Conservation (phyloP, 768 basidiomycete genomes). For the Sporobolomyces phaffii region DNA sequence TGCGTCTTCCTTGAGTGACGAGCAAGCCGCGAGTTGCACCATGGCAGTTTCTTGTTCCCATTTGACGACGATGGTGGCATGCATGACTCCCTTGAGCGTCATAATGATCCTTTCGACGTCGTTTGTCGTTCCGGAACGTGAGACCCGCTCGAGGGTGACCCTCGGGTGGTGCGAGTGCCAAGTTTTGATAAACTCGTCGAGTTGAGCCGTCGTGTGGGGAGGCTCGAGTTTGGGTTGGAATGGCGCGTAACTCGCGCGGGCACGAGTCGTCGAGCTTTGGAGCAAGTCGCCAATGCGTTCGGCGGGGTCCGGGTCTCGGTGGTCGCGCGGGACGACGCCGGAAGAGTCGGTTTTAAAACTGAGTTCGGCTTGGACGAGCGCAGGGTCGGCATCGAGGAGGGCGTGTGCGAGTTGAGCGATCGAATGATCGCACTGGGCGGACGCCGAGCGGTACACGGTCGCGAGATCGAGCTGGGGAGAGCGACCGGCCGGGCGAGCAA, state of each 20-base stretch:
- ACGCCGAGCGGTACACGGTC: conserved; percentile 12
- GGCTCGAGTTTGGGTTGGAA: not conserved
- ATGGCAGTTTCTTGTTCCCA: not conserved
- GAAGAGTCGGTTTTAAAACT: not conserved
- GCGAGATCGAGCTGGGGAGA: not conserved
- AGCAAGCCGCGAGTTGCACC: conserved; percentile 2
- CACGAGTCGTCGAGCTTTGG: not conserved
- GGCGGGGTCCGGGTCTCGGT: not conserved
- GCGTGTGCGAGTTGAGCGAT: not conserved
- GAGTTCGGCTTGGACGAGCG: not conserved
- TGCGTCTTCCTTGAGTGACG: conserved; percentile 9
- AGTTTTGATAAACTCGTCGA: not conserved
- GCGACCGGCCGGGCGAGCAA: not conserved
- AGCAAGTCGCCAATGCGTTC: not conserved
- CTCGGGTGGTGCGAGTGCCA: conserved; percentile 1
- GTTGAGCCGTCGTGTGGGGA: not conserved
- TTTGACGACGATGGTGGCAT: not conserved
- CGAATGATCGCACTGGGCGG: conserved; percentile 3
- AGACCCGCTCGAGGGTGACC: not conserved
- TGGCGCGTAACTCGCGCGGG: not conserved
- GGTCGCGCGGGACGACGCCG: conserved; percentile 1
- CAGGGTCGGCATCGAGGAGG: not conserved
- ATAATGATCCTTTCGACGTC: not conserved
- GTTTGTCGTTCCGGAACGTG: no score
- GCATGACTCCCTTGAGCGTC: not conserved